phyloP scores from a whole-genome alignment of 495 filamentous ascomycete species.

The Lasiosphaeria ovina region DNA sequence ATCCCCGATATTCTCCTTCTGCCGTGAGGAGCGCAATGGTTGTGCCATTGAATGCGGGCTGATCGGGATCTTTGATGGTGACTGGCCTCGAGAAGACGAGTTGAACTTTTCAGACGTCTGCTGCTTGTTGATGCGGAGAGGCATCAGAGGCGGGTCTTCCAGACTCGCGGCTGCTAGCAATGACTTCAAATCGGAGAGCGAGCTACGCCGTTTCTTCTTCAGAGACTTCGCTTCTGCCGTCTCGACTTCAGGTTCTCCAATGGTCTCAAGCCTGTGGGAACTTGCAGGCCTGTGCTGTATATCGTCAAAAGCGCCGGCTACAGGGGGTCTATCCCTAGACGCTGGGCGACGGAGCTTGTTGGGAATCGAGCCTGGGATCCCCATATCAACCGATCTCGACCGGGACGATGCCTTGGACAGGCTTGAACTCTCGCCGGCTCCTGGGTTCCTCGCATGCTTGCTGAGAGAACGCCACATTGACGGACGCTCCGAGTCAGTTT shows the following conservation, averaged over 20 bases:
- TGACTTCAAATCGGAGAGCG: slow-evolving; percentile 79
- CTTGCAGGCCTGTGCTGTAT: slow-evolving; percentile 43
- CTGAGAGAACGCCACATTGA: slow-evolving; percentile 87
- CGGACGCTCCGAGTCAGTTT: slow-evolving; percentile 62
- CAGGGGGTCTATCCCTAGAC: slow-evolving; percentile 63
- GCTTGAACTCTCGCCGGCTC: slow-evolving; percentile 53
- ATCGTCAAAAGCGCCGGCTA: slow-evolving; percentile 62
- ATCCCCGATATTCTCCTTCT: slow-evolving; percentile 43
- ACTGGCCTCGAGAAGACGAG: slow-evolving; percentile 33
- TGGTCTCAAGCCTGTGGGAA: slow-evolving; percentile 47
- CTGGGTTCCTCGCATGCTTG: slow-evolving; percentile 66
- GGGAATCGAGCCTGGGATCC: slow-evolving; percentile 44
- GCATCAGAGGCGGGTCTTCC: slow-evolving; percentile 41
- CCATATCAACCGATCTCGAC: slow-evolving; percentile 80
- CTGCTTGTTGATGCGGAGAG: slow-evolving; percentile 52
- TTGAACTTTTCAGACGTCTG: slow-evolving; percentile 60
- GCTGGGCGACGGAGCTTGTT: slow-evolving; percentile 56
- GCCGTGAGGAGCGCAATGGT: slow-evolving; percentile 23
- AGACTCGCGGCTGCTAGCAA: slow-evolving; percentile 50
- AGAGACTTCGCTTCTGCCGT: slow-evolving; percentile 39
- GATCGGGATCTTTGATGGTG: slow-evolving; percentile 46
- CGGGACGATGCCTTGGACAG: slow-evolving; percentile 63
- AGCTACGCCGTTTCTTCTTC: slow-evolving; percentile 85
- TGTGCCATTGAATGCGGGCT: slow-evolving; percentile 34
- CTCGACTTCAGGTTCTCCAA: slow-evolving; percentile 49